Evolutionary conservation across 2,329 filamentous ascomycete species (phyloP), one percentile per base, ranked within the genome.

Genomic region (Gliomastix tumulicola): DNA sequence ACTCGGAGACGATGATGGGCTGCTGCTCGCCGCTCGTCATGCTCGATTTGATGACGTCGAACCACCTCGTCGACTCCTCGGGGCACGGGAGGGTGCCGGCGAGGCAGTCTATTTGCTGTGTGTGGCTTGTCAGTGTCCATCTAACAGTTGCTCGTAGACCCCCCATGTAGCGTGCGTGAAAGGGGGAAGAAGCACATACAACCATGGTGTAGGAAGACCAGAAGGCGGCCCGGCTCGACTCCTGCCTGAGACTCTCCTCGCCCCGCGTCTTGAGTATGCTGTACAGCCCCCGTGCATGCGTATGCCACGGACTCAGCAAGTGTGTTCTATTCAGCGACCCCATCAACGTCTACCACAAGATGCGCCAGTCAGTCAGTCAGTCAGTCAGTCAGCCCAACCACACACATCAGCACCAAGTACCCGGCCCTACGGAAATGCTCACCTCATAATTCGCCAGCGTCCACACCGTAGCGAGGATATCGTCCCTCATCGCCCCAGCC

Each of bases 381-480:
- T n/a, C n/a, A n/a, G n/a, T n/a, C n/a, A n/a, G n/a, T n/a, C n/a
- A n/a, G n/a, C n/a, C n/a, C n/a, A n/a, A n/a, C n/a, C n/a, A n/a
- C n/a, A n/a, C n/a, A n/a, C n/a, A n/a, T n/a, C n/a, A n/a, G n/a
- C n/a, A n/a, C n/a, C n/a, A n/a, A n/a, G n/a, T n/a, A n/a, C n/a
- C n/a, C n/a, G n/a, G n/a, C n/a, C n/a, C n/a, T n/a, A n/a, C n/a
- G n/a, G n/a, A n/a, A n/a, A n/a, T n/a, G n/a, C n/a, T n/a, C 41
- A 59, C 61, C 51, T 65, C 62, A 32, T 65, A 63, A 40, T 60
- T 62, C 28, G 57, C 43, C 16, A 65, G 45, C 22, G 65, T 51
- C 62, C 62, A 65, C 4, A 65, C 56, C 4, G 62, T 59, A 13
- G 56, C 56, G 13, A 65, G 54, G 16, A 62, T 50, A 37, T 65